Base-by-base conservation (phyloP, 805 yeast genomes). In the Barnettozyma wickerhamii region DNA sequence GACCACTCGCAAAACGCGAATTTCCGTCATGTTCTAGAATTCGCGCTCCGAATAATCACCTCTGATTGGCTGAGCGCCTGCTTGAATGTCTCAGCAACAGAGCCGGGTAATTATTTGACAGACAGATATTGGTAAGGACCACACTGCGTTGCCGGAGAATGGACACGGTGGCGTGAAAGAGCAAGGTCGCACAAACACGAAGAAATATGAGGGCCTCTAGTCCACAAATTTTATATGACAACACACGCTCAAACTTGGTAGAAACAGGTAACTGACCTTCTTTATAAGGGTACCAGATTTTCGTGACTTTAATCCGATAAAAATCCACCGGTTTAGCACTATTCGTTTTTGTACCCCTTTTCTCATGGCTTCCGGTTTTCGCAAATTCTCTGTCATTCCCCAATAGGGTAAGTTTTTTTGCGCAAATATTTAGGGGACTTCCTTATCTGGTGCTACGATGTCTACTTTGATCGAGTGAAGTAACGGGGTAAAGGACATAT, bases 361-460 rank as follows among this genome's bases (percentile, higher is more conserved):
- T 23, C 26, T 12, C 26, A 23, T 12, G 2, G 12, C 26, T 23
- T 12, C 12, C 26, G 12, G 9, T 23, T 23, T 23, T 9, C 26
- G 26, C 9, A 23, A 23, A 23, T 23, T 23, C 26, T 23, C 12
- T 9, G 12, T 9, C 9, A 23, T 9, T 9, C 12, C 26, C 26
- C 12, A 23, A 23, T 23, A 9, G 12, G 26, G 26, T 3, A 23
- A 23, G 9, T 23, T 23, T 23, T 23, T 23, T 2, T 23, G 12
- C 12, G 26, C 26, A 12, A 23, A 23, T n/a, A n/a, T n/a, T n/a
- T n/a, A n/a, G n/a, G n/a, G 24, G 15, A 24, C 10, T 15, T 30
- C 29, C 26, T 12, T 14, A 34, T 31, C 17, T 30, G 33, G 34
- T 19, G 36, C 35, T 28, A n/a, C n/a, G n/a, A n/a, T n/a, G n/a